These are phyloP conservation scores for Oleoguttula mirabilis DNA, from an alignment of 495 filamentous ascomycete genomes.

Conservation along the genomic window DNA sequence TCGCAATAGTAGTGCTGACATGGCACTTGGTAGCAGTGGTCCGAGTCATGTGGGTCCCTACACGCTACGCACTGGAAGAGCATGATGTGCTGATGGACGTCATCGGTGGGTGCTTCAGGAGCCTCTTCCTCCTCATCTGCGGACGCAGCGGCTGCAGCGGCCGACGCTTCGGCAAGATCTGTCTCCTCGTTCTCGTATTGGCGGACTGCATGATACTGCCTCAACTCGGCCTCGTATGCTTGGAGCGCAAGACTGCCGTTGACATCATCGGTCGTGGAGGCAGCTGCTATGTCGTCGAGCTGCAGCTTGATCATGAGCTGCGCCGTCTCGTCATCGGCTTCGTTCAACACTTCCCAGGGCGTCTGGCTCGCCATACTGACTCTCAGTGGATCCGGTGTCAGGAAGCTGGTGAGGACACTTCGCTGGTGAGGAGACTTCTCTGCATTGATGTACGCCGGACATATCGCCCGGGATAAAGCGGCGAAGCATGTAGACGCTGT, in stretches of 20 bases:
- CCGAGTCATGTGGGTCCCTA: neutral
- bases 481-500: too few species aligned
- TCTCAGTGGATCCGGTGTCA: too few species aligned
- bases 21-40: neutral
- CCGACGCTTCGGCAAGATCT: neutral
- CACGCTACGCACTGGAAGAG: slow-evolving; percentile 2
- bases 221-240: neutral
- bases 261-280: neutral
- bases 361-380: too few species aligned
- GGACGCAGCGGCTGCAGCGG: too few species aligned
- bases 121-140: too few species aligned
- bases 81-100: neutral
- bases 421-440: too few species aligned
- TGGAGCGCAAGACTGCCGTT: neutral
- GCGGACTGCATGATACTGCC: neutral
- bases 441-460: too few species aligned
- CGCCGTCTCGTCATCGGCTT: neutral
- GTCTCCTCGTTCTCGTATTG: neutral
- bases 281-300: neutral
- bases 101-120: neutral
- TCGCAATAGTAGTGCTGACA: slow-evolving; percentile 14
- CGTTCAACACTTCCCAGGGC: neutral
- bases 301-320: slow-evolving; percentile 1
- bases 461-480: too few species aligned
- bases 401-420: too few species aligned